Evolutionary conservation across 306 rosid species (phyloP).

Genomic region (Prunus davidiana): DNA sequence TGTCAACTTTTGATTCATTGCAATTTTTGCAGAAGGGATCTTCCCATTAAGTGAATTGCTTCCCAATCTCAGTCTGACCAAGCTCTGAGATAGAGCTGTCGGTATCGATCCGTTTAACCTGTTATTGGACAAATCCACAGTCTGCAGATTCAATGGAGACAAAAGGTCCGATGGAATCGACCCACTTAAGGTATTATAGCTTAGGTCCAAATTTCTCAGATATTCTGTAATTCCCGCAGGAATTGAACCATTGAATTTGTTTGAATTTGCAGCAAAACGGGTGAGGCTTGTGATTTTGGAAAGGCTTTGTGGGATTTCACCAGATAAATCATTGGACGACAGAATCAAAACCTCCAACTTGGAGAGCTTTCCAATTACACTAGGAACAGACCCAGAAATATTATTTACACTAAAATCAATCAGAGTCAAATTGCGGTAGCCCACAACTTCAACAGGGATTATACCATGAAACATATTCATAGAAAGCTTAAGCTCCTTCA

Average conservation of each 20-base stretch:
- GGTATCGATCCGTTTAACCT: constrained; percentile 46
- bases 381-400: constrained; percentile 41
- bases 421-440: constrained; percentile 37
- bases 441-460: constrained; percentile 45
- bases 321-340: constrained; percentile 44
- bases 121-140: constrained; percentile 66
- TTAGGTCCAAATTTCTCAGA: constrained; percentile 60
- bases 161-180: constrained; percentile 51
- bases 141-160: constrained; percentile 33
- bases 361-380: constrained; percentile 43
- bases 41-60: constrained; percentile 38
- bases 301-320: constrained; percentile 48
- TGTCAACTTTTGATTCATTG: constrained; percentile 13
- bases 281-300: constrained; percentile 32
- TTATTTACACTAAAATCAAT: constrained; percentile 42
- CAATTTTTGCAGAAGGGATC: constrained; percentile 33
- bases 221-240: constrained; percentile 47
- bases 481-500: constrained; percentile 65
- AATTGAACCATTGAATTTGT: constrained; percentile 39
- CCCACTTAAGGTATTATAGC: constrained; percentile 42
- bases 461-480: constrained; percentile 20
- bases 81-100: constrained; percentile 27
- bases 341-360: constrained; percentile 59
- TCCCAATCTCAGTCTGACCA: constrained; percentile 74
- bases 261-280: constrained; percentile 68